Evolutionary conservation across 805 yeast genomes (phyloP), one percentile per base, ranked within the genome.

Genomic region (Ogataea dorogensis): DNA sequence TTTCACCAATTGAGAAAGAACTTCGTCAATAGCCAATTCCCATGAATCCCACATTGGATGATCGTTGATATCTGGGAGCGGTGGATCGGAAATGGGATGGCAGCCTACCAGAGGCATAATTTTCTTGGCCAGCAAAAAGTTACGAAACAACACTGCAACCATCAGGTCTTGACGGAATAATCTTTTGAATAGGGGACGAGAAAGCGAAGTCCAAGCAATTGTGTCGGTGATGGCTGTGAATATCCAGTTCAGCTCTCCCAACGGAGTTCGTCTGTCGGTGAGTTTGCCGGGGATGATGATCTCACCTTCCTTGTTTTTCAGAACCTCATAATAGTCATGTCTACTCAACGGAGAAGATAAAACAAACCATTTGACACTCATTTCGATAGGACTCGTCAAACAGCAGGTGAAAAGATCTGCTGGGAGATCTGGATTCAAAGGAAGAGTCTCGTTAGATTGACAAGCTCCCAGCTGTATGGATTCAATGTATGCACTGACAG

Each of bases 31-130:
- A 0, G 98, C 97, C 44, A 93, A 68, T 55, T 93, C 98, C 98
- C 98, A 93, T 0, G 96, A 81, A 41, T 87, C 93, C 98, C 98
- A 93, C 86, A 93, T 81, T 5, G 94, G 79, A 56, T 93, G 97
- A 43, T 76, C 74, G 30, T 85, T 78, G 5, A 81, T 75, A 36
- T 87, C 93, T 0, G 98, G 98, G 24, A 93, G 65, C 7, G 85
- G 87, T 1, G 98, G 98, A 45, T 87, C 94, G 12, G 96, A 86
- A 2, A 89, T 79, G 1, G 98, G 98, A 54, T 88, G 94, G 57
- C 97, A 89, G 42, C 89, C 88, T 48, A 84, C 80, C 50, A 83
- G 80, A 2, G 96, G 88, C 97, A 93, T 87, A 26, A 93, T 83
- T 47, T 96, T 74, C 54, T 86, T 89, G 0, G 98, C 98, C 14